Evolutionary conservation across 257 asterid genomes (phyloP), one percentile per base, ranked within the genome.

Genomic region (Haberlea rhodopensis): DNA sequence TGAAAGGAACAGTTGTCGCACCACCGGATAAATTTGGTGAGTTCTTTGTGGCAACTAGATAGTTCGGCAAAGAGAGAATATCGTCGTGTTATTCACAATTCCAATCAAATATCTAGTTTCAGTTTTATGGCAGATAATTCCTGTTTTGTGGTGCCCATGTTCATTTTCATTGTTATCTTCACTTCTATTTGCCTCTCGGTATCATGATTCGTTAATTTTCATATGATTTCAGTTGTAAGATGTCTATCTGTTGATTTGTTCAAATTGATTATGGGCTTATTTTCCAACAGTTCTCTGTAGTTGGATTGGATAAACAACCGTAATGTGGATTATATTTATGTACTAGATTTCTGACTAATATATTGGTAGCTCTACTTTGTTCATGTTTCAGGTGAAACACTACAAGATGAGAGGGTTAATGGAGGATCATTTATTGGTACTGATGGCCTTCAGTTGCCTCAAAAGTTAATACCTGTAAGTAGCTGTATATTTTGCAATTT

Each of bases 11-110:
- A 0, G 98, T 91, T 69, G 80, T 91, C 70, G 98, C 98, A 45
- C 98, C 98, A 37, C 98, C 98, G 34, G 98, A 91, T 79, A 91
- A 82, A 75, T 91, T 89, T 75, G 98, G 98, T 91, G 87, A 52
- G 75, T 45, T 73, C 53, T 62, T 32, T 27, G 62, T 67, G 63
- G 65, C 60, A 56, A 29, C 58, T 24, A 53, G 43, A 57, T 45
- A 28, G n/a, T 66, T 64, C 28, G 13, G 53, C 24, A 15, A 37
- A 29, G 29, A 29, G 26, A 19, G 37, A 63, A 8, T 52, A 20
- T 62, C 62, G 23, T 68, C 49, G n/a, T 53, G 45, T 61, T 62
- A 37, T n/a, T n/a, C n/a, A 57, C 59, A 70, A 10, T 54, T 57
- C 65, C 19, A 13, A 61, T 48, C 20, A 1, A 52, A 53, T 70